Conservation (phyloP, 2,329 filamentous ascomycete species). For the Xylaria sp. region DNA sequence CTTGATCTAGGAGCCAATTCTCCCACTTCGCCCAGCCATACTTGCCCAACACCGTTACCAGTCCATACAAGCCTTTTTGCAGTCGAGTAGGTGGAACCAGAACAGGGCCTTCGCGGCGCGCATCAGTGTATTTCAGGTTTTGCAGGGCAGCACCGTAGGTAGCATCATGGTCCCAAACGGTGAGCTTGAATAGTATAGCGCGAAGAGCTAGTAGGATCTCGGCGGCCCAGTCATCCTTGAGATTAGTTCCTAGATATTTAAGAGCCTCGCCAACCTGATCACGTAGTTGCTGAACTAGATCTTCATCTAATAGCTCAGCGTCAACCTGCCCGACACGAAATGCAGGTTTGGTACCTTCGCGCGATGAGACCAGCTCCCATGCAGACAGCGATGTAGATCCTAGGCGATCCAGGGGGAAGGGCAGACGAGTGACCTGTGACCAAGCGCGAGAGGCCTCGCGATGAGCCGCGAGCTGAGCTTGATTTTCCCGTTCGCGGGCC, state of each 20-base stretch:
- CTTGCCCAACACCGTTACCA: slow-evolving; percentile 83
- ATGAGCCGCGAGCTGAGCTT: slow-evolving; percentile 58
- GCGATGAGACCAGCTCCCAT: slow-evolving; percentile 75
- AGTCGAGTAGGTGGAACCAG: slow-evolving; percentile 73
- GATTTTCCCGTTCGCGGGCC: slow-evolving; percentile 71
- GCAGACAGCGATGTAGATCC: slow-evolving; percentile 54
- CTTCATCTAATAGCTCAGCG: slow-evolving; percentile 92
- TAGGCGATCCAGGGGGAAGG: slow-evolving; percentile 66
- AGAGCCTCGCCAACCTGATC: slow-evolving; percentile 85
- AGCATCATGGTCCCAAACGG: slow-evolving; percentile 94
- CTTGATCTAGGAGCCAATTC: slow-evolving; percentile 77
- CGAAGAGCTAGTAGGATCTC: slow-evolving; percentile 83
- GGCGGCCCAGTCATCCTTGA: slow-evolving; percentile 84
- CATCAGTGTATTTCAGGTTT: slow-evolving; percentile 88
- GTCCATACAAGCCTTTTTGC: slow-evolving; percentile 85
- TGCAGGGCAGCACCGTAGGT: slow-evolving; percentile 94
- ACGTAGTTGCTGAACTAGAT: slow-evolving; percentile 84
- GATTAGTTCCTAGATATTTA: slow-evolving; percentile 77
- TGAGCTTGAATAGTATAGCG: slow-evolving; percentile 87
- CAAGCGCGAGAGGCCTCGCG: slow-evolving; percentile 60
- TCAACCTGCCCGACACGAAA: slow-evolving; percentile 97
- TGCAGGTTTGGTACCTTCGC: slow-evolving; percentile 80
- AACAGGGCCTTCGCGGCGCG: slow-evolving; percentile 67
- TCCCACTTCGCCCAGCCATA: slow-evolving; percentile 96
- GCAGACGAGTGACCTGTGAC: slow-evolving; percentile 61